Base-by-base conservation (phyloP, 768 basidiomycete species). In the Thelephora ganbajun region DNA sequence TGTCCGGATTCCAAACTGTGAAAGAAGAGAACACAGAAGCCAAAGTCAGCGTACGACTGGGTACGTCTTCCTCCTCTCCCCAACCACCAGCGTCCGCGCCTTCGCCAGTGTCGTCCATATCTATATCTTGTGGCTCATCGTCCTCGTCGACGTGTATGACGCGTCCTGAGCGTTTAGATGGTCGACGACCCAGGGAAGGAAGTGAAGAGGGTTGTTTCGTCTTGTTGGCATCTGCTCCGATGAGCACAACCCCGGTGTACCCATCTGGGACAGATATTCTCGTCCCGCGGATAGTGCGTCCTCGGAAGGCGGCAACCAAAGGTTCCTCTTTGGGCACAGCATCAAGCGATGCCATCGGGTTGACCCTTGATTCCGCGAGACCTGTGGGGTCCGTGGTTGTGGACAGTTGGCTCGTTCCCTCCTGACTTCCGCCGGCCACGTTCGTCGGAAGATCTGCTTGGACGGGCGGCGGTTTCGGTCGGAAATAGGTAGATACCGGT, bases 1-100 rank as follows among this genome's bases (percentile, higher is more conserved):
- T 71, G 60, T 90, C 88, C 3, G 80, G 72, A 49, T 78, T 69
- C 87, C 87, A 90, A 19, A 90, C 58, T n/a, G 74, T 73, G 53
- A 90, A 76, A 1, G 75, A 76, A 2, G 71, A 66, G 56, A 90
- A 90, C 43, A 67, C 69, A 0, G 73, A 70, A 2, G 65, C 63
- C 3, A 80, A 72, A 6, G 64, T 55, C 48, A 84, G 60, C 11
- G 53, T 61, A 41, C 67, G 67, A 18, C 57, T 58, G 0, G 57
- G 54, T 13, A 44, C 59, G 11, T 33, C 44, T n/a, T 55, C 57
- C 41, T 53, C 64, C 6, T 57, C 65, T 19, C 50, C 56, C 26
- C 4, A 9, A 14, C 45, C 43, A 16, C 44, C 47, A 22, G 13
- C 50, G 37, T 46, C 57, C 2, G 52, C 60, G 5, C 56, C 54